Percentiles rank a stretch among this genome's conserved stretches.
phyloP scores from a whole-genome alignment of 495 filamentous ascomycete genomes.

The Cairneyella variabilis region DNA sequence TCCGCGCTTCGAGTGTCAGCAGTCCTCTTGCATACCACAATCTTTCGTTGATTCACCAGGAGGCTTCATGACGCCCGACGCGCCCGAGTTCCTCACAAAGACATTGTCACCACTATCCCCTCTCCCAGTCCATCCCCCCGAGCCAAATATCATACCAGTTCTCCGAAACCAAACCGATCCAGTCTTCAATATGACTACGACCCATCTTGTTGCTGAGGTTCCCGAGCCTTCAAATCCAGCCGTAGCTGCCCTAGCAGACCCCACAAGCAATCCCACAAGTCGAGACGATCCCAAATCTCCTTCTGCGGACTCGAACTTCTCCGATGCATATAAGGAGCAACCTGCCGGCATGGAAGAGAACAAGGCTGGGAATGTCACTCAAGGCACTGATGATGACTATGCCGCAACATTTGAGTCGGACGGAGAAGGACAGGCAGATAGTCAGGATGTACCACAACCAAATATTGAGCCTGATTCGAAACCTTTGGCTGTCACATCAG shows the following conservation, averaged over 20 bases:
- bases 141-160: slow-evolving; percentile 66
- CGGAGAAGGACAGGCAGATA: slow-evolving; percentile 24
- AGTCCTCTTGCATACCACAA: too few species aligned
- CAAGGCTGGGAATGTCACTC: slow-evolving; percentile 5
- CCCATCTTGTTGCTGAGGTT: slow-evolving; percentile 34
- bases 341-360: slow-evolving; percentile 4
- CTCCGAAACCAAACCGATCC: slow-evolving; percentile 72
- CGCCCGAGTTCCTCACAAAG: slow-evolving; percentile 63
- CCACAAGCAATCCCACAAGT: not conserved
- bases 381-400: slow-evolving; percentile 39
- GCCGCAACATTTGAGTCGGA: slow-evolving; percentile 45
- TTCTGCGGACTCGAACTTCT: slow-evolving; percentile 24
- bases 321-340: slow-evolving; percentile 28
- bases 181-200: slow-evolving; percentile 63
- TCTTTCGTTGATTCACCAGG: too few species aligned
- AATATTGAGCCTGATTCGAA: slow-evolving; percentile 17
- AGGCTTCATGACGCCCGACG: slow-evolving; percentile 63
- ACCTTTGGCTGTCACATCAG: slow-evolving; percentile 14
- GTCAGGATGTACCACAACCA: slow-evolving; percentile 23
- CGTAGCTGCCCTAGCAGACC: slow-evolving; percentile 1
- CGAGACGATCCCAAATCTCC: slow-evolving; percentile 6
- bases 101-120: slow-evolving; percentile 70
- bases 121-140: slow-evolving; percentile 64
- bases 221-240: not conserved
- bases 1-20: too few species aligned